Conservation (phyloP, 1,139 yeast genomes). For the Protomyces inouyei region DNA sequence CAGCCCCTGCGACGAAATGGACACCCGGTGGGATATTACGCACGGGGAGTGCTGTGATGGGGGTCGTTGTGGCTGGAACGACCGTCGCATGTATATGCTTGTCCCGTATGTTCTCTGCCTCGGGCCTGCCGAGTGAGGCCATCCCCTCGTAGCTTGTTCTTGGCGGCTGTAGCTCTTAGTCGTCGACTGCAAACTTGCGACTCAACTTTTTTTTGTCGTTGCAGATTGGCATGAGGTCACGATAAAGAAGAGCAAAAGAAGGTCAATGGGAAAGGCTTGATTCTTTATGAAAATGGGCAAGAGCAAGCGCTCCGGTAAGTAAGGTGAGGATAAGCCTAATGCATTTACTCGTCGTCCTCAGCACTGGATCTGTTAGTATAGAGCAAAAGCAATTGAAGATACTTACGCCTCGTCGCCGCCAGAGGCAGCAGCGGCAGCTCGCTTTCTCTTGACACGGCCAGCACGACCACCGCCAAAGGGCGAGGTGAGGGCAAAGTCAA, state of each 20-base stretch:
- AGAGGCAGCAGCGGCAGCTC: slow-evolving; percentile 49
- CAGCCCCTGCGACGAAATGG: not conserved
- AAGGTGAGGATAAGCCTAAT: not conserved
- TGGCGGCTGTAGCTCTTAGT: too few relatives aligned
- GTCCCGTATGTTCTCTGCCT: not conserved
- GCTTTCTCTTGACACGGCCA: slow-evolving; percentile 99
- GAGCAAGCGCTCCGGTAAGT: not conserved
- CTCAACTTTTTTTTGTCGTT: not conserved
- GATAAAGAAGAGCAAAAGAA: not conserved
- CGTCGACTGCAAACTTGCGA: too few relatives aligned
- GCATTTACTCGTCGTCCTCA: slow-evolving; percentile 46
- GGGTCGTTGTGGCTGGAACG: not conserved
- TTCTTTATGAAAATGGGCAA: not conserved
- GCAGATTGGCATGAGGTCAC: not conserved
- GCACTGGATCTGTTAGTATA: slow-evolving; percentile 64
- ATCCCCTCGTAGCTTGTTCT: not conserved
- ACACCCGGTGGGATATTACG: not conserved
- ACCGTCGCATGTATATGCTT: not conserved
- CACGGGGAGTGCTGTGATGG: not conserved
- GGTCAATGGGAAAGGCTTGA: not conserved
- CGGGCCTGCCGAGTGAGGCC: not conserved
- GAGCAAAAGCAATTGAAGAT: slow-evolving; percentile 31
- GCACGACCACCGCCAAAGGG: slow-evolving; percentile 99
- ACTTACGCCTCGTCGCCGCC: slow-evolving; percentile 40
- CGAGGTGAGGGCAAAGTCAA: slow-evolving; percentile 97